Base-by-base conservation (phyloP, 169 alveolate species). In the Eimeria zaria region DNA sequence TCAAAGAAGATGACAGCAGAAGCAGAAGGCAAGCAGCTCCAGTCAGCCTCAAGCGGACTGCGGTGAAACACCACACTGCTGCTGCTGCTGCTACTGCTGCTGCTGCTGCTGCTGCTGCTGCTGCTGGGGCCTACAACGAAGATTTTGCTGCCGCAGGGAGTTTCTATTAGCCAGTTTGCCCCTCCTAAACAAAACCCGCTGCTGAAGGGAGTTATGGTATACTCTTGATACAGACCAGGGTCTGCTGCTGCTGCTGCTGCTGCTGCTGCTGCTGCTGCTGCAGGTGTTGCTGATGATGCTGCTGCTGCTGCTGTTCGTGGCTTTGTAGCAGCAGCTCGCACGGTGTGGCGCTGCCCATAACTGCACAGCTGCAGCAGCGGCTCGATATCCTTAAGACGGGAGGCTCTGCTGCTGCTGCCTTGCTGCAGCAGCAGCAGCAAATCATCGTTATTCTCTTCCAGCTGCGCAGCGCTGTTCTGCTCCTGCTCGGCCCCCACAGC, bases 121-220 rank as follows among this genome's bases (percentile, higher is more conserved):
- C 76, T 87, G 62, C 64, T 87, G 33, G 95, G 95, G 60, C 95
- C 95, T 64, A 90, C 95, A 22, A 90, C 33, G 51, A 90, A 53
- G 46, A 90, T 71, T 30, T 39, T 90, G 41, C 88, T 22, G 24
- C 69, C 69, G 71, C 74, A 24, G n/a, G 90, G 90, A 4, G 89
- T 71, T 46, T 39, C 44, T 11, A 90, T 18, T 14, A 90, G 48
- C 95, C 95, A 90, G 89, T 90, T 90, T 36, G 95, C 95, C 6
- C 95, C 95, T 27, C 95, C 95, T 55, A 90, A 55, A 41, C 95
- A 90, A 74, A 39, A 90, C 20, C 95, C 95, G 78, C 95, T 90
- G 95, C 95, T 90, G 55, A 33, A 58, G 55, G 95, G 89, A 41
- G 87, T 76, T 12, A 76, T 33, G 3, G 48, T 24, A 60, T 76